phyloP scores from a whole-genome alignment of 805 yeast genomes.

The Metschnikowia sp. region DNA sequence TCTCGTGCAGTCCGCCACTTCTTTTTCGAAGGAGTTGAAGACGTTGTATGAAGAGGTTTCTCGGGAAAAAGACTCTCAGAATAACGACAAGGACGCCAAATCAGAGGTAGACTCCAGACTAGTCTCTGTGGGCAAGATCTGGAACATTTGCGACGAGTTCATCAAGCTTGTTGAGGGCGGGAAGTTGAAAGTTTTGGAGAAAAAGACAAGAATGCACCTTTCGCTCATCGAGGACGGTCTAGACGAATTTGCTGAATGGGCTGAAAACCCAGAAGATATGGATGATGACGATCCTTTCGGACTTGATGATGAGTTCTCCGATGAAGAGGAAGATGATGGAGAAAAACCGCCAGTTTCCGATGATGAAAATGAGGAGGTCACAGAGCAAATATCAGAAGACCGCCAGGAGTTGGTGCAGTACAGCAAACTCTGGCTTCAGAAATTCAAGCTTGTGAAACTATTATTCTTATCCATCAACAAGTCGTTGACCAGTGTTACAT shows the following conservation, averaged over 20 bases:
- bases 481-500: slow-evolving; percentile 47
- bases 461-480: slow-evolving; percentile 56
- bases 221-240: slow-evolving; percentile 56
- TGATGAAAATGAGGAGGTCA: slow-evolving; percentile 18
- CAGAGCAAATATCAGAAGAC: slow-evolving; percentile 8
- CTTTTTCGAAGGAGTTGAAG: slow-evolving; percentile 28
- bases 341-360: slow-evolving; percentile 18
- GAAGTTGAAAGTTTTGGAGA: slow-evolving; percentile 49
- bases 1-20: slow-evolving; percentile 17
- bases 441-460: slow-evolving; percentile 54
- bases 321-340: slow-evolving; percentile 32
- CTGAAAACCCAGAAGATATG: slow-evolving; percentile 52
- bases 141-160: slow-evolving; percentile 63
- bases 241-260: slow-evolving; percentile 69
- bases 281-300: slow-evolving; percentile 55
- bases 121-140: slow-evolving; percentile 60
- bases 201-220: slow-evolving; percentile 43
- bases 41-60: slow-evolving; percentile 10
- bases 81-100: slow-evolving; percentile 15
- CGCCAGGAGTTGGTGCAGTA: slow-evolving; percentile 32
- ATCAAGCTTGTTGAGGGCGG: slow-evolving; percentile 45
- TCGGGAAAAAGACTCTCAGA: background rate
- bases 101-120: slow-evolving; percentile 41
- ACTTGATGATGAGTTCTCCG: slow-evolving; percentile 25
- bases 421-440: slow-evolving; percentile 48